Percentiles rank a stretch among this genome's conserved stretches.
Conservation (phyloP, 805 yeast genomes). For the Lipomyces kockii region DNA sequence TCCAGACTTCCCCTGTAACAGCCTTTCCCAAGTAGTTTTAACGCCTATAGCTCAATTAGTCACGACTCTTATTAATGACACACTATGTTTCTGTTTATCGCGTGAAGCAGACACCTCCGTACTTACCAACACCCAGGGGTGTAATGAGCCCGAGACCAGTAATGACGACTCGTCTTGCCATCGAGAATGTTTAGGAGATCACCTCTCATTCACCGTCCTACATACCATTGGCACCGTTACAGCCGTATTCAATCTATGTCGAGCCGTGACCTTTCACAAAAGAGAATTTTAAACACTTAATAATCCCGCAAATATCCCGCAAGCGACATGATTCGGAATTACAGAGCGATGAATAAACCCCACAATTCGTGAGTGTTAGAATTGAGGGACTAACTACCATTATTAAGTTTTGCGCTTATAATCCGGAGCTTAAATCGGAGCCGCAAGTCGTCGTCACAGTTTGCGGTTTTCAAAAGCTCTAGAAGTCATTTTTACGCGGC, state of each 20-base stretch:
- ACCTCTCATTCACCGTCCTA: neutral
- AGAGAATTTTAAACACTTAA: neutral
- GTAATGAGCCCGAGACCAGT: conserved; percentile 89
- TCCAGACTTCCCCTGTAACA: conserved; percentile 46
- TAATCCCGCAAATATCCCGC: neutral
- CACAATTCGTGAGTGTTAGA: neutral
- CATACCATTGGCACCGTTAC: neutral
- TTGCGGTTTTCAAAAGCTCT: no score
- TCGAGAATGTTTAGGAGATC: neutral
- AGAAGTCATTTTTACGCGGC: no score
- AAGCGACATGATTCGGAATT: no score
- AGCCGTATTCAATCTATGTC: neutral
- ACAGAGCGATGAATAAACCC: neutral
- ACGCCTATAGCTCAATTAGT: conserved; percentile 35
- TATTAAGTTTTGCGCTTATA: neutral
- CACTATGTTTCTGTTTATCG: neutral
- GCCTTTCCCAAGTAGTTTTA: conserved; percentile 44
- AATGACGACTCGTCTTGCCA: conserved; percentile 69
- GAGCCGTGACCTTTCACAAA: neutral
- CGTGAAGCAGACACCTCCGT: conserved; percentile 17
- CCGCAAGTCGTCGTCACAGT: no score
- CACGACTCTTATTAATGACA: neutral
- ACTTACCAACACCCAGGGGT: conserved; percentile 79
- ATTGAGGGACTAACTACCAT: neutral
- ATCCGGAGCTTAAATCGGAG: no score